phyloP scores from a whole-genome alignment of 768 basidiomycete genomes.

The Lentinula detonsa region DNA sequence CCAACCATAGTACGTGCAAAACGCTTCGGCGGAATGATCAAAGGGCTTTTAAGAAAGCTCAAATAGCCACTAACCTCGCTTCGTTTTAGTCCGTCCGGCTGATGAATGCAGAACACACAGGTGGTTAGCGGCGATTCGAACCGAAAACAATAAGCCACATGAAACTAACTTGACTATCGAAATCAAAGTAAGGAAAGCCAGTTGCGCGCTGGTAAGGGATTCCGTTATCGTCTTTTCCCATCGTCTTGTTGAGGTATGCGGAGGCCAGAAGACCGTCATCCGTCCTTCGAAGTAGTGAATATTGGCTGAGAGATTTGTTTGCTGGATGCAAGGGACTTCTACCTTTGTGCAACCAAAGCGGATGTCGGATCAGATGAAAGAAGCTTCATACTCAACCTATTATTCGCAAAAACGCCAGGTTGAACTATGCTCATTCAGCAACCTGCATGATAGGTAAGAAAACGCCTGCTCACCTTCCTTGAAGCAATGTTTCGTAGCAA shows the following conservation, averaged over 20 bases:
- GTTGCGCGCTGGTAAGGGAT: conserved; percentile 13
- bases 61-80: conserved; percentile 6
- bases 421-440: conserved; percentile 17
- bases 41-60: background rate
- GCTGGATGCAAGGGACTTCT: background rate
- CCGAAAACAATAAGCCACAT: background rate
- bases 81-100: conserved; percentile 12
- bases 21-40: conserved; percentile 8
- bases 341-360: conserved; percentile 19
- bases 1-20: conserved; percentile 26
- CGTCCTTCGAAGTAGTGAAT: conserved; percentile 1
- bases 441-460: background rate
- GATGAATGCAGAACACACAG: too few relatives aligned
- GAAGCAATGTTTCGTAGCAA: conserved; percentile 35
- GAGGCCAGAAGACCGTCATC: conserved; percentile 18
- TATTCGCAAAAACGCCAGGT: conserved; percentile 33
- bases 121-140: background rate
- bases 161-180: conserved; percentile 8
- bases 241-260: conserved; percentile 23
- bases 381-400: conserved; percentile 29
- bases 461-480: conserved; percentile 23
- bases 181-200: conserved; percentile 13
- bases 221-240: conserved; percentile 10
- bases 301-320: background rate
- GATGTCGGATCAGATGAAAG: conserved; percentile 24